Evolutionary conservation across 257 asterid species (phyloP), one percentile per base, ranked within the genome.

Genomic region (Salvia splendens): DNA sequence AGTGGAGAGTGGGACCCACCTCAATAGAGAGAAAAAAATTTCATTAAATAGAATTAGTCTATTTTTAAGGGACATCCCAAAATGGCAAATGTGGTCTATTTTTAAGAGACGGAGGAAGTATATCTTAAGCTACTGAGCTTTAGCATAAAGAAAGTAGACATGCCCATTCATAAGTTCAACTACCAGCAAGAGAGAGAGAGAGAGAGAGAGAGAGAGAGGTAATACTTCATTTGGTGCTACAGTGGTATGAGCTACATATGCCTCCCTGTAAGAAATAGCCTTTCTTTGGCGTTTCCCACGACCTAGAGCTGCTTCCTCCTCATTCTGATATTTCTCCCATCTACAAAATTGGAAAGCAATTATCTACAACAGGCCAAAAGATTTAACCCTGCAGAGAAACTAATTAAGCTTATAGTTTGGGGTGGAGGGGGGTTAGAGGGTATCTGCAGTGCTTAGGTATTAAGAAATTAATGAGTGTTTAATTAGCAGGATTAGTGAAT

Each of bases 281-380:
- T 93, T 90, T 69, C 97, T 80, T 69, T 84, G 97, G 80, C 99
- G 96, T 80, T 93, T 93, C 42, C 99, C 99, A 42, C 99, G 95
- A 59, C 99, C 99, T 80, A 93, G 99, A 70, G 89, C 89, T 72
- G 97, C 97, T 79, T 90, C 96, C 86, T 86, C 96, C 85, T 88
- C 99, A 33, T 68, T 84, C 65, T 86, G 97, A 80, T 85, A 84
- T 58, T 71, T 93, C 83, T 88, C 95, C 99, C 99, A 93, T 81
- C 99, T 93, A 78, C 64, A 73, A 65, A 73, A 71, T 14, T 78
- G 53, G 73, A 45, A 20, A 74, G 70, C 56, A 73, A 78, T 49
- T 53, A 40, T 54, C 12, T 50, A 69, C 52, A 38, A 48, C 30
- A 24, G 30, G 30, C 30, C 30, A 24, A 24, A 24, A 24, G 30